Conservation (phyloP, 805 yeast species). For the Ogataea angusta region DNA sequence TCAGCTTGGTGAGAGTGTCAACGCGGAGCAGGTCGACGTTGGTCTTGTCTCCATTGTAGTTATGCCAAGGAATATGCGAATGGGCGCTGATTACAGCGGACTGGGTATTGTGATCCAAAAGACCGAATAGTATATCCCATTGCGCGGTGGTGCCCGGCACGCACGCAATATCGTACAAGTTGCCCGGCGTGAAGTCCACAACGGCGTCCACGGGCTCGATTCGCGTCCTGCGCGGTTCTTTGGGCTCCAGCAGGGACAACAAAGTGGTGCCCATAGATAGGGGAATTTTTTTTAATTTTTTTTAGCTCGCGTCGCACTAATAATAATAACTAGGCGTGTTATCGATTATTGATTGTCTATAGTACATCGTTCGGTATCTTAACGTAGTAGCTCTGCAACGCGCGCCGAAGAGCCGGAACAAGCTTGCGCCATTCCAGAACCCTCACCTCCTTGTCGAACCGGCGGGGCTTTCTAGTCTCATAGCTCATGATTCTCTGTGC, state of each 20-base stretch:
- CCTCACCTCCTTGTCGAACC: constrained; percentile 65
- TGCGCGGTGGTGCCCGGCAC: constrained; percentile 28
- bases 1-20: constrained; percentile 21
- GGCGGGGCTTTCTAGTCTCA: constrained; percentile 60
- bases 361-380: constrained; percentile 42
- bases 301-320: neutral
- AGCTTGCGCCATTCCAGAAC: constrained; percentile 59
- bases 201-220: constrained; percentile 2
- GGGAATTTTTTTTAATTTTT: neutral
- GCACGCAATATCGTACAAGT: constrained; percentile 29
- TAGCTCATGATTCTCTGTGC: constrained; percentile 66
- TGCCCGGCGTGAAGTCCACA: constrained; percentile 9
- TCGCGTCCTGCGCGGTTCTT: neutral
- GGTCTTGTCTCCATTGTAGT: constrained; percentile 9
- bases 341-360: constrained; percentile 2
- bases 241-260: constrained; percentile 2
- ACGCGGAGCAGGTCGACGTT: constrained; percentile 17
- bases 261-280: constrained; percentile 2
- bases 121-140: constrained; percentile 26
- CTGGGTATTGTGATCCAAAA: constrained; percentile 12
- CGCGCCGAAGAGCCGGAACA: constrained; percentile 58
- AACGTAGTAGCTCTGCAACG: constrained; percentile 61
- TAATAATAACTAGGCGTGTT: neutral
- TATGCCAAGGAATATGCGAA: constrained; percentile 28
- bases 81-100: constrained; percentile 2